These are phyloP conservation scores for Fusarium palustre DNA, from an alignment of 2,329 filamentous ascomycete species.

Conservation along the genomic window DNA sequence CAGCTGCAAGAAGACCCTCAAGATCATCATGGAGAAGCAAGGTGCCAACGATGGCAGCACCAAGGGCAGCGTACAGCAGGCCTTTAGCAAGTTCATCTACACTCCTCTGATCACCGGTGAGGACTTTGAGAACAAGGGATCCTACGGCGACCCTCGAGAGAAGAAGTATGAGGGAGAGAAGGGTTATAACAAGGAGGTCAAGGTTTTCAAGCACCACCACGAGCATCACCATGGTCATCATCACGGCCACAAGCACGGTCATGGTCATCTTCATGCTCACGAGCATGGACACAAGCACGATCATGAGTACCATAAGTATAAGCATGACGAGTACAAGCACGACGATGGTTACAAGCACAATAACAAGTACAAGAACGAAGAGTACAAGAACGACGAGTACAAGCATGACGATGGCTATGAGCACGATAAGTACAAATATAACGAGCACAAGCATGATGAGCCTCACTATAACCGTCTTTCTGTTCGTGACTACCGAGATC, in stretches of 20 bases:
- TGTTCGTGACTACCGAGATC: constrained; percentile 1
- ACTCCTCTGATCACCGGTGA: constrained; percentile 48
- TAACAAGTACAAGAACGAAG: background rate
- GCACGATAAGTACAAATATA: background rate
- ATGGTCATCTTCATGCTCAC: background rate
- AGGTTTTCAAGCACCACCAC: constrained; percentile 10
- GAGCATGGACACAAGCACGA: constrained; percentile 16
- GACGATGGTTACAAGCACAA: background rate
- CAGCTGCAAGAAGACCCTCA: constrained; percentile 42
- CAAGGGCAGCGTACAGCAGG: constrained; percentile 44
- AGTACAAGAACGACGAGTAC: constrained; percentile 4
- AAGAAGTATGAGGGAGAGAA: constrained; percentile 3
- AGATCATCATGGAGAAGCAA: constrained; percentile 47
- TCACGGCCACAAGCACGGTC: constrained; percentile 6
- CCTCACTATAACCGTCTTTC: constrained; percentile 2
- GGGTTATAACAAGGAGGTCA: constrained; percentile 1
- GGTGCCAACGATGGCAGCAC: constrained; percentile 48
- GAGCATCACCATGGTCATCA: constrained; percentile 18
- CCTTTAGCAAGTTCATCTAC: constrained; percentile 44
- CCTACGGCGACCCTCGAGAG: background rate
- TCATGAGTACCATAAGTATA: constrained; percentile 1
- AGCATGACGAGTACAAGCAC: background rate
- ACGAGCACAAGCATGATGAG: background rate
- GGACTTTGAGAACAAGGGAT: constrained; percentile 43
- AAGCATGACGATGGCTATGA: constrained; percentile 6